Evolutionary conservation across 148 eudicot species (phyloP), one percentile per base, ranked within the genome.

Genomic region (Chenopodium quinoa): DNA sequence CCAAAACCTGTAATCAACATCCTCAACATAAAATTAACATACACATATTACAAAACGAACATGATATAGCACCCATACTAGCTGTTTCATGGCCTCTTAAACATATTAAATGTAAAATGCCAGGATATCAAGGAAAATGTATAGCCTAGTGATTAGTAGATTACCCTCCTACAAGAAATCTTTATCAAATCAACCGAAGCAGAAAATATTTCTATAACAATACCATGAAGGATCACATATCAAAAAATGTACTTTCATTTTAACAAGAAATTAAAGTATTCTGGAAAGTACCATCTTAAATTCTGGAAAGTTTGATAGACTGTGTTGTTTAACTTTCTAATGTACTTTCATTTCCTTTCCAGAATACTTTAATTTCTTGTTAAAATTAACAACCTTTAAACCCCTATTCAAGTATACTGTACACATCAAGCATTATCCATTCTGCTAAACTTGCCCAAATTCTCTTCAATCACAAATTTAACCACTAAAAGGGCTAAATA

Each of bases 1-100:
- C 95, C 82, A 95, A 88, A 79, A 95, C 97, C 98, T 95, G 88
- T 20, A 68, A 85, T 74, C 78, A 78, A 52, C 64, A 40, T 52
- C 22, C 13, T 48, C 65, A 63, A 47, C 66, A 58, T 32, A 75
- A 75, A 62, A 60, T 20, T 60, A 67, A 66, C 70, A 14, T 44
- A 56, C 73, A 40, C 73, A 44, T 17, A 23, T 20, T 9, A 32
- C 67, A 25, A 14, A 58, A 77, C 17, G 9, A 50, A 7, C 65
- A 62, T 22, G 22, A 48, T 31, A 47, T 20, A 72, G 66, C 40
- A 23, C 32, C 19, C 74, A 65, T 44, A 54, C 44, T 66, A 37
- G 8, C 44, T 37, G 47, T 44, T 48, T 64, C 25, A 48, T 44
- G 31, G 29, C 23, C n/a, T n/a, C 19, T 16, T 63, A 54, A 47